Conservation (phyloP, 1,139 yeast species). For the Saccharomyces hybrid region DNA sequence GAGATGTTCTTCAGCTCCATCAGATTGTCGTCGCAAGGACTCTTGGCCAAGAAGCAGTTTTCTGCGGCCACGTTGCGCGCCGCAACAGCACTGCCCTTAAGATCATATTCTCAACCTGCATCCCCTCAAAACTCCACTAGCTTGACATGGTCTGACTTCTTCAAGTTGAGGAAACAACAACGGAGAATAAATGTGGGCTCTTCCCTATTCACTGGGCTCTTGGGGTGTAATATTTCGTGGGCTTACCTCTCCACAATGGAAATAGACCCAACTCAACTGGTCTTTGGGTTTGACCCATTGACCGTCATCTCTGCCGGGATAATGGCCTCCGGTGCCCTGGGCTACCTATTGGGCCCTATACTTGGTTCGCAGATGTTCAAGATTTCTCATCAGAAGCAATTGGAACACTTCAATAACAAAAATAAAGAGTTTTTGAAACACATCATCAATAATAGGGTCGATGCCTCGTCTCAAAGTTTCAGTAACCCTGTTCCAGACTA, state of each 20-base stretch:
- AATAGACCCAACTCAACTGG: constrained; percentile 72
- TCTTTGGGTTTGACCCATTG: constrained; percentile 82
- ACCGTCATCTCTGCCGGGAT: constrained; percentile 66
- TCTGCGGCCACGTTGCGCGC: not conserved
- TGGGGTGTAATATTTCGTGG: constrained; percentile 69
- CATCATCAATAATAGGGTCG: constrained; percentile 73
- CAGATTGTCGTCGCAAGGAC: not conserved
- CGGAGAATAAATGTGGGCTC: constrained; percentile 61
- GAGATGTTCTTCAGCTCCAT: not conserved
- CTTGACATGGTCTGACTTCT: constrained; percentile 66
- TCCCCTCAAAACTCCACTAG: not conserved
- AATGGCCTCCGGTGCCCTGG: constrained; percentile 63
- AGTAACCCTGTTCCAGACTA: constrained; percentile 96
- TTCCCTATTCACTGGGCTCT: constrained; percentile 58
- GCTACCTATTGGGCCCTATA: constrained; percentile 77
- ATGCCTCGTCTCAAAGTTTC: constrained; percentile 86
- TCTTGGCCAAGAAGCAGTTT: not conserved
- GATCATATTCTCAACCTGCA: not conserved
- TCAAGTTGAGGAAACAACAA: constrained; percentile 65
- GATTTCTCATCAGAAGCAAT: constrained; percentile 41
- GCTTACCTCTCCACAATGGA: constrained; percentile 69
- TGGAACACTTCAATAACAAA: constrained; percentile 46
- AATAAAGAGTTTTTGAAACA: constrained; percentile 69
- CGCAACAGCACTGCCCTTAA: not conserved
- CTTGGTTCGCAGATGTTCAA: constrained; percentile 68